A percentile compares a stretch with the other conserved stretches of the same genome.
These are phyloP conservation scores for Gamsiella multidivaricata DNA, from an alignment of 192 early-diverging fungal genomes.

Conservation along the genomic window DNA sequence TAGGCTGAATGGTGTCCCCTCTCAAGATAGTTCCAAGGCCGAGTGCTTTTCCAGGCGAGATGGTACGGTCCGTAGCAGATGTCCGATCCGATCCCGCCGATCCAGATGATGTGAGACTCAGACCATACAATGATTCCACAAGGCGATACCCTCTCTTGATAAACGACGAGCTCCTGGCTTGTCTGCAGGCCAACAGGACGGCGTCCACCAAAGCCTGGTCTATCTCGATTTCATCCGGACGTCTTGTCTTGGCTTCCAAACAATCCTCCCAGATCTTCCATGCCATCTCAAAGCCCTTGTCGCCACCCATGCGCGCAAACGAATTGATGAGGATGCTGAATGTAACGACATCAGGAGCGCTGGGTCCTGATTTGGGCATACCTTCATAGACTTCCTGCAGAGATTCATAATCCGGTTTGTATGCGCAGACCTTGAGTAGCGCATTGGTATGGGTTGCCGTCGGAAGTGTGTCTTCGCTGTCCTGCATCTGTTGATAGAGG, in stretches of 20 bases:
- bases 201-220: constrained; percentile 28
- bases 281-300: constrained; percentile 38
- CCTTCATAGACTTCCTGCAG: constrained; percentile 19
- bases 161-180: constrained; percentile 8
- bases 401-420: constrained; percentile 22
- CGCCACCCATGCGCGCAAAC: constrained; percentile 33
- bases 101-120: background rate
- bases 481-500: constrained; percentile 33
- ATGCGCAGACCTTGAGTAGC: constrained; percentile 54
- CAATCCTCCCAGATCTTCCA: constrained; percentile 48
- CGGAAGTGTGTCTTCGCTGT: constrained; percentile 7
- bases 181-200: constrained; percentile 30
- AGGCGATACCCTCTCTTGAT: constrained; percentile 24
- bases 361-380: constrained; percentile 32
- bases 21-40: constrained; percentile 18
- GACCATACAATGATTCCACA: constrained; percentile 35
- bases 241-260: constrained; percentile 23
- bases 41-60: constrained; percentile 20
- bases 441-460: constrained; percentile 45
- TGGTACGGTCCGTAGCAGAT: constrained; percentile 7
- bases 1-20: constrained; percentile 19
- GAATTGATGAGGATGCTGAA: constrained; percentile 49
- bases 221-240: constrained; percentile 30
- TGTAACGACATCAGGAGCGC: constrained; percentile 44
- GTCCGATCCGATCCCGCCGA: background rate